Evolutionary conservation across 1,284 basidiomycete species (phyloP).

Genomic region (Lignosus rhinocerotis): DNA sequence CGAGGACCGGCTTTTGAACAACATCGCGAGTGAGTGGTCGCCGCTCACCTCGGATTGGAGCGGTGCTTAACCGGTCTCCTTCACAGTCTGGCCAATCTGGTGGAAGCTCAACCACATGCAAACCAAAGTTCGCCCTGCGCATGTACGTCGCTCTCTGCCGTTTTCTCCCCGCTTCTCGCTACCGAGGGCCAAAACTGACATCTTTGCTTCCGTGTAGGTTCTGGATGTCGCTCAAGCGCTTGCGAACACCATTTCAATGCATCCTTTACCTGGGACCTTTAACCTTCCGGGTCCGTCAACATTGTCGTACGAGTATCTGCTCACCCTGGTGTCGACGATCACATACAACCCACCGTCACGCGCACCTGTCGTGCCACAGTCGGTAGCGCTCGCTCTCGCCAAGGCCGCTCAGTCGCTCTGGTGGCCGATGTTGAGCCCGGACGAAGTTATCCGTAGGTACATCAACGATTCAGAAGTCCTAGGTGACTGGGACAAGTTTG

Average conservation of each 20-base stretch:
- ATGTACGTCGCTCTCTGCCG: conserved; percentile 57
- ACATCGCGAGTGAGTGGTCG: conserved; percentile 76
- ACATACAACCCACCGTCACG: conserved; percentile 74
- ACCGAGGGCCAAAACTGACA: background rate
- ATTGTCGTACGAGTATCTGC: conserved; percentile 83
- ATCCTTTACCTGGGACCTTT: conserved; percentile 67
- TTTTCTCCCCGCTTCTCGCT: background rate
- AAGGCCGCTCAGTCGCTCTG: conserved; percentile 74
- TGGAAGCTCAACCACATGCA: conserved; percentile 91
- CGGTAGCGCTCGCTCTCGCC: conserved; percentile 67
- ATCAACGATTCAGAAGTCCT: conserved; percentile 76
- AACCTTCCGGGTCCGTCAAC: conserved; percentile 89
- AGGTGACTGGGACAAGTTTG: conserved; percentile 66
- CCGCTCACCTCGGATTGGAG: conserved; percentile 31
- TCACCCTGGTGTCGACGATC: conserved; percentile 80
- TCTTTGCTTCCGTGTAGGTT: conserved; percentile 50
- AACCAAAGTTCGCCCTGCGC: conserved; percentile 88
- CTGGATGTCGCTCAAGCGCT: conserved; percentile 94
- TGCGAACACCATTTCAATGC: conserved; percentile 72
- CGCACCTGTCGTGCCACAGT: conserved; percentile 79
- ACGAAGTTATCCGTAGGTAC: conserved; percentile 89
- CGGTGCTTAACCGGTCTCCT: conserved; percentile 1
- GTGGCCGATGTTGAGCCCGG: conserved; percentile 93
- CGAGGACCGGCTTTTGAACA: conserved; percentile 94
- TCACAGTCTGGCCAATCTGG: conserved; percentile 85